Conservation (phyloP, 2,329 filamentous ascomycete genomes). For the Arachnomyces sp. region DNA sequence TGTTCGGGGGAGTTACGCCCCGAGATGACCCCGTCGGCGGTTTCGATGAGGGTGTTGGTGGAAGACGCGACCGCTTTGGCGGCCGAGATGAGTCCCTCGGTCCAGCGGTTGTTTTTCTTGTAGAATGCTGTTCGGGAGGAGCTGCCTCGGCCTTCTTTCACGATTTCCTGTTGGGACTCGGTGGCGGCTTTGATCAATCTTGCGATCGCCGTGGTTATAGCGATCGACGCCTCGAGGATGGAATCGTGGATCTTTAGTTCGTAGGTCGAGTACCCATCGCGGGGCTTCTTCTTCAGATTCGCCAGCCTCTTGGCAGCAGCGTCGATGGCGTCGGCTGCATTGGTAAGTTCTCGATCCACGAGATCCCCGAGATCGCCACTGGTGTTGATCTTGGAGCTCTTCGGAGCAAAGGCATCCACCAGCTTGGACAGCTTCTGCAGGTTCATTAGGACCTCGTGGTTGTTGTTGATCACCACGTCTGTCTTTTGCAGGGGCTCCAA, state of each 20-base stretch:
- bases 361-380: conserved; percentile 84
- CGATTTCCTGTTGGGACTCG: conserved; percentile 89
- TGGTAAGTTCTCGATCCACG: conserved; percentile 83
- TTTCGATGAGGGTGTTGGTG: conserved; percentile 96
- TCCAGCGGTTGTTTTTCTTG: conserved; percentile 99
- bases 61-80: conserved; percentile 91
- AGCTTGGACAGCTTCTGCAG: conserved; percentile 90
- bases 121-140: conserved; percentile 91
- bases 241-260: conserved; percentile 93
- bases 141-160: conserved; percentile 80
- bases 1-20: conserved; percentile 91
- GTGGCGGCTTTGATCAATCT: conserved; percentile 93
- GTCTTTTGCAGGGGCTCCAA: conserved; percentile 89
- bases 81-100: conserved; percentile 91
- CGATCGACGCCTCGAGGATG: conserved; percentile 85
- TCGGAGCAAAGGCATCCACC: conserved; percentile 84
- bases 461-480: conserved; percentile 94
- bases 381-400: conserved; percentile 69
- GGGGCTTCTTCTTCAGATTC: conserved; percentile 93
- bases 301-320: conserved; percentile 81
- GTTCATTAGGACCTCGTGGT: conserved; percentile 90
- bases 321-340: conserved; percentile 91
- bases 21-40: conserved; percentile 88
- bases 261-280: conserved; percentile 90
- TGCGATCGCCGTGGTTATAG: conserved; percentile 88